phyloP scores from a whole-genome alignment of 2,329 filamentous ascomycete genomes.

The Fusarium fujikuroi region DNA sequence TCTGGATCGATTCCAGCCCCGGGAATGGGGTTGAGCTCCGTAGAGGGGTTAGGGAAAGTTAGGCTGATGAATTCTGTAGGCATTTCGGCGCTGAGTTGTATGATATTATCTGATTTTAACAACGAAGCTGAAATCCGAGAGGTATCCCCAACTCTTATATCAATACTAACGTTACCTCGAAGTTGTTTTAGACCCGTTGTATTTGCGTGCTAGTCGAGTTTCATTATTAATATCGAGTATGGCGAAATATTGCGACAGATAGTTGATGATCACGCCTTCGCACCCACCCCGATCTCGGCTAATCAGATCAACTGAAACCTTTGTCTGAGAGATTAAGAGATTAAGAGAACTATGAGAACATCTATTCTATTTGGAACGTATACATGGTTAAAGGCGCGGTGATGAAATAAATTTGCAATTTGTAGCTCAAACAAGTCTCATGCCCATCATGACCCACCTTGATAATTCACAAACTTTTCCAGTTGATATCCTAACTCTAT shows the following conservation, averaged over 20 bases:
- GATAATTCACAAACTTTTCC: neutral
- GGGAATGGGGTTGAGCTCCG: slow-evolving; percentile 64
- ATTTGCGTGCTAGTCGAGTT: neutral
- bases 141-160: neutral
- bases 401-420: neutral
- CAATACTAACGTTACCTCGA: neutral
- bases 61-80: slow-evolving; percentile 68
- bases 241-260: slow-evolving; percentile 44
- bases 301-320: slow-evolving; percentile 15
- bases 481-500: neutral
- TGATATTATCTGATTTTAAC: neutral
- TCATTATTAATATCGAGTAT: slow-evolving; percentile 43
- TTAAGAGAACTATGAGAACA: neutral
- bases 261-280: slow-evolving; percentile 42
- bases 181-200: neutral
- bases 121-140: neutral
- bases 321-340: neutral
- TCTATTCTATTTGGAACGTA: neutral
- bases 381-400: too few relatives aligned
- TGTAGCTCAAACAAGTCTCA: neutral
- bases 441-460: neutral
- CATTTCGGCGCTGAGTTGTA: slow-evolving; percentile 26
- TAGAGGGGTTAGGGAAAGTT: slow-evolving; percentile 67
- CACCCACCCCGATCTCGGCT: slow-evolving; percentile 38
- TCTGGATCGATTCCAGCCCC: slow-evolving; percentile 64